Base-by-base conservation (phyloP, 106 monocot species). In the Acanthochlamys bracteata region DNA sequence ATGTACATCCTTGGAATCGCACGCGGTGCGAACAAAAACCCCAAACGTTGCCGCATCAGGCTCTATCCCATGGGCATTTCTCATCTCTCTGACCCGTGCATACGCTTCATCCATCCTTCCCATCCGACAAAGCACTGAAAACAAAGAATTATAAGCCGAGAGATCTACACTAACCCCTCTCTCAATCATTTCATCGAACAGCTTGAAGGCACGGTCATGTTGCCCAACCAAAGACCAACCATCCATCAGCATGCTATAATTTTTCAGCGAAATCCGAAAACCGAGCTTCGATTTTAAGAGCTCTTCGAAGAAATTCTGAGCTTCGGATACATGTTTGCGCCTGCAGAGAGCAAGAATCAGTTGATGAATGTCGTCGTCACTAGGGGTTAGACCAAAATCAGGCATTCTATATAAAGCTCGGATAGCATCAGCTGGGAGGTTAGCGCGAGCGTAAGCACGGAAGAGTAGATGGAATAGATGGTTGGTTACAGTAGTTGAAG, bases 181-280 rank as follows among this genome's bases (percentile, higher is more conserved):
- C 13, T 74, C 10, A 2, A 67, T 65, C 96, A 91, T 98, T 85
- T 98, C 88, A n/a, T 83, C 80, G 51, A 98, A 98, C 63, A 88
- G 67, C 11, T 68, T 58, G 11, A 60, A 16, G 0, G 91, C 91
- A 13, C 71, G 46, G 16, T 65, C 53, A 0, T 81, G 43, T 1
- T 74, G 54, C 20, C 76, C 55, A 0, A 26, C 46, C 6, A 45
- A 53, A 7, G 67, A 77, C 76, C 82, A 91, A 0, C 91, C 86
- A 12, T 67, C 57, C 24, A 95, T 90, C 41, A 95, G 55, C 42
- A 95, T 78, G 20, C 63, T 78, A 53, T 76, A 91, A 0, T 80
- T 79, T 27, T 91, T 82, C n/a, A 52, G 69, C 9, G 53, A 68
- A 25, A 83, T 33, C 4, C 26, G 14, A 39, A 91, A 80, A 3